These are phyloP conservation scores for Avicennia marina DNA, from an alignment of 257 asterid genomes.

Conservation along the genomic window DNA sequence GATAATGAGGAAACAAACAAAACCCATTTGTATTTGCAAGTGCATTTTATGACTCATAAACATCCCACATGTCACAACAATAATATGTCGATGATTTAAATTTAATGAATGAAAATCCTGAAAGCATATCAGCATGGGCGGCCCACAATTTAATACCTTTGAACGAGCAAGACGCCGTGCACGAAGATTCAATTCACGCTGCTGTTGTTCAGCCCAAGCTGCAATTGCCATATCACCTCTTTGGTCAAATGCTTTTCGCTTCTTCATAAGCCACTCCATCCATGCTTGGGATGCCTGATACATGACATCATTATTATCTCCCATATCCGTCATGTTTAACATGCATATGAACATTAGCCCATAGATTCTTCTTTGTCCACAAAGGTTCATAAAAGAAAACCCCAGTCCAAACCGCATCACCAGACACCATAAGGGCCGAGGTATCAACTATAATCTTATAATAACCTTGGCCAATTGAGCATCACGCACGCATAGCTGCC, in stretches of 20 bases:
- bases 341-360: not conserved
- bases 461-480: not conserved
- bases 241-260: constrained; percentile 92
- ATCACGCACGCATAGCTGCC: not conserved
- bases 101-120: too few relatives aligned
- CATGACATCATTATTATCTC: not conserved
- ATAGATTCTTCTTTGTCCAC: not conserved
- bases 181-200: constrained; percentile 77
- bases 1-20: too few relatives aligned
- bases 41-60: too few relatives aligned
- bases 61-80: too few relatives aligned
- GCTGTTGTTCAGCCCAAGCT: constrained; percentile 99
- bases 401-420: not conserved
- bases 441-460: not conserved
- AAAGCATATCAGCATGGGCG: too few relatives aligned
- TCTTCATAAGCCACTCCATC: constrained; percentile 94
- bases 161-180: constrained; percentile 95
- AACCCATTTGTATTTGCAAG: too few relatives aligned
- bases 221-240: constrained; percentile 97
- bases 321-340: not conserved
- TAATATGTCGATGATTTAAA: too few relatives aligned
- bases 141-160: constrained; percentile 44
- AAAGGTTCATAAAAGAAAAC: not conserved
- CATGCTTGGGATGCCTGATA: constrained; percentile 93
- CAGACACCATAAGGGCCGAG: not conserved